Conservation (phyloP, 2,329 filamentous ascomycete genomes). For the Aureobasidium namibiae region DNA sequence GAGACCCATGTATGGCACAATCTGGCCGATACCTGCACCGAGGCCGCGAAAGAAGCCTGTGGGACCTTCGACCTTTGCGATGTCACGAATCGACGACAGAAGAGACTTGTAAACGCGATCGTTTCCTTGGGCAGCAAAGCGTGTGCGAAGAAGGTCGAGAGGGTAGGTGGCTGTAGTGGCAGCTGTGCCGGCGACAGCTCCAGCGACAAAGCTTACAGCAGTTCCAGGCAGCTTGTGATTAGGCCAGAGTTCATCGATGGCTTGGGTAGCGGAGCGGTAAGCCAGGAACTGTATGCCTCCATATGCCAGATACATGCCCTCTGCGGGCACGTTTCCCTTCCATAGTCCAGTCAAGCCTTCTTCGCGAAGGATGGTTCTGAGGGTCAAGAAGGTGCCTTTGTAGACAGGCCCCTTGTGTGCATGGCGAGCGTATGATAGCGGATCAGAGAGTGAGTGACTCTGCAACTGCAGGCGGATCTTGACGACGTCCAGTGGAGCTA, state of each 20-base stretch:
- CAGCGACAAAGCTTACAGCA: conserved; percentile 74
- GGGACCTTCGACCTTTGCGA: conserved; percentile 64
- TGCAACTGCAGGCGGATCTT: conserved; percentile 97
- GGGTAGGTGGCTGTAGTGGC: conserved; percentile 85
- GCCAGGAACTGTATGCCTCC: conserved; percentile 81
- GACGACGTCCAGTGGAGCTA: conserved; percentile 92
- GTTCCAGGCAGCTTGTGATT: conserved; percentile 49
- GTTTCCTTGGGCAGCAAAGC: conserved; percentile 89
- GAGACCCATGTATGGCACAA: conserved; percentile 92
- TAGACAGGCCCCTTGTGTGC: conserved; percentile 42
- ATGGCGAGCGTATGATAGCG: conserved; percentile 46
- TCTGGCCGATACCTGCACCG: conserved; percentile 72
- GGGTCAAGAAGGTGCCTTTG: conserved; percentile 68
- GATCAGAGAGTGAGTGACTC: conserved; percentile 72
- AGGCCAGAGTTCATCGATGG: conserved; percentile 48
- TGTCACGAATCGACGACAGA: conserved; percentile 59
- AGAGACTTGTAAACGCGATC: conserved; percentile 72
- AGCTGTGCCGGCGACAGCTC: conserved; percentile 71
- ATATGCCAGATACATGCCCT: conserved; percentile 89
- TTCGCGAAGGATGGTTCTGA: conserved; percentile 58
- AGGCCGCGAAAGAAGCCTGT: conserved; percentile 83
- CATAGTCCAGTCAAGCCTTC: conserved; percentile 83
- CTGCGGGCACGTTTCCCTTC: conserved; percentile 97
- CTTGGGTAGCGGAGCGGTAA: conserved; percentile 67
- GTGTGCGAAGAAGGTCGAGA: conserved; percentile 82